Conservation (phyloP, 148 eudicot genomes). For the Vaccinium darrowii region DNA sequence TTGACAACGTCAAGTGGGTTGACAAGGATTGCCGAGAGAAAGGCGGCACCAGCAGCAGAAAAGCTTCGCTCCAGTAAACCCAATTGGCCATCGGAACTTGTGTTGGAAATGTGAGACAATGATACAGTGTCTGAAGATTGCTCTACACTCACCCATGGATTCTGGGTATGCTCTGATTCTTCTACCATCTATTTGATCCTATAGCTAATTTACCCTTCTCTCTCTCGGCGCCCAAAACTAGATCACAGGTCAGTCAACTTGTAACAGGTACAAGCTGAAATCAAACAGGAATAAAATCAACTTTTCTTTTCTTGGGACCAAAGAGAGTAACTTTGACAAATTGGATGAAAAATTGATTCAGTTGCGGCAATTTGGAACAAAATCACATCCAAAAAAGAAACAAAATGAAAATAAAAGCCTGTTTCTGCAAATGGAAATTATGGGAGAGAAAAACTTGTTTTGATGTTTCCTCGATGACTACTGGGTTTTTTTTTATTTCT, state of each 20-base stretch:
- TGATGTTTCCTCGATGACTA: too few relatives aligned
- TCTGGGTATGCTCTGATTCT: slow-evolving; percentile 29
- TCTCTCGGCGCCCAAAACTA: neutral
- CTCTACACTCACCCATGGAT: slow-evolving; percentile 32
- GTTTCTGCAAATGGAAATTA: too few relatives aligned
- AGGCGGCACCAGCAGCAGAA: slow-evolving; percentile 95
- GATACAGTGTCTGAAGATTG: slow-evolving; percentile 21
- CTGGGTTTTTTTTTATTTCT: too few relatives aligned
- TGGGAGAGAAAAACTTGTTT: too few relatives aligned
- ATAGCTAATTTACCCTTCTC: neutral
- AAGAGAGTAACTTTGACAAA: neutral
- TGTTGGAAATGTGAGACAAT: neutral
- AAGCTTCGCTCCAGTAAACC: slow-evolving; percentile 59
- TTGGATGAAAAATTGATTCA: neutral
- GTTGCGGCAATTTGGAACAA: neutral
- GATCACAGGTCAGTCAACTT: neutral
- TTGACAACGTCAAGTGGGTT: slow-evolving; percentile 98
- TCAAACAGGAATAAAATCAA: neutral
- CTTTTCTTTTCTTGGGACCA: neutral
- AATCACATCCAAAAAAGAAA: neutral
- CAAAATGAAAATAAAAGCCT: too few relatives aligned
- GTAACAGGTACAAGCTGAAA: neutral
- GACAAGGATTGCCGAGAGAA: slow-evolving; percentile 80
- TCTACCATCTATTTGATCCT: slow-evolving; percentile 30
- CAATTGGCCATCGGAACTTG: slow-evolving; percentile 31